Evolutionary conservation across 2,329 filamentous ascomycete genomes (phyloP), one percentile per base, ranked within the genome.

Genomic region (Aspergillus sp.): DNA sequence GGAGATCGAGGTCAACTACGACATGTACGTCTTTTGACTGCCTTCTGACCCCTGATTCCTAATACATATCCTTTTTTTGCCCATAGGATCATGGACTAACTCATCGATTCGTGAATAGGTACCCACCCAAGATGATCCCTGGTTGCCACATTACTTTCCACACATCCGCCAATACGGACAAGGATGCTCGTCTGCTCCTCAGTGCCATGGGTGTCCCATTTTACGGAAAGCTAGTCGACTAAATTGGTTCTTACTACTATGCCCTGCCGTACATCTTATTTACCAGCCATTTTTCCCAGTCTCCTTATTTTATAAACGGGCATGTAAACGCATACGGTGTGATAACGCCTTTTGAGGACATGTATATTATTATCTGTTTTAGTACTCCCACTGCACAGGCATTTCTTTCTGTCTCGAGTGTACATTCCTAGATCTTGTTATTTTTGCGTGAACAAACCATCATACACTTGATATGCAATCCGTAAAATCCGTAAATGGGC

Each of bases 1-100:
- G 0, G 95, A 99, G 79, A 85, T 99, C 46, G 93, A 97, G 76
- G 86, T 91, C 67, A 97, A 96, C 79, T 96, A 95, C 71, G 91
- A 96, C 77, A 81, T 83, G 91, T 96, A 78, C 83, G 90, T 83
- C 19, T 27, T 49, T 37, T n/a, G 12, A 13, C 15, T 15, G 0
- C 34, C 4, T n/a, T 37, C 2, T 49, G 44, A 33, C 13, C 13
- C 3, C 2, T 49, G 44, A 33, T 12, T 11, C 3, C 34, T 44
- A 40, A 59, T 62, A 57, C 64, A 27, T 30, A 4, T 9, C 27
- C 8, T 27, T 27, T 20, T 17, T 17, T 48, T 27, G 33, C 8
- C 30, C n/a, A 2, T 7, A 13, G 19, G 12, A 7, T 15, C 33
- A 24, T 30, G n/a, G 30, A 46, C 41, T 50, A 20, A 50, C 48